phyloP scores from a whole-genome alignment of 106 monocot species.

The Allium fistulosum region DNA sequence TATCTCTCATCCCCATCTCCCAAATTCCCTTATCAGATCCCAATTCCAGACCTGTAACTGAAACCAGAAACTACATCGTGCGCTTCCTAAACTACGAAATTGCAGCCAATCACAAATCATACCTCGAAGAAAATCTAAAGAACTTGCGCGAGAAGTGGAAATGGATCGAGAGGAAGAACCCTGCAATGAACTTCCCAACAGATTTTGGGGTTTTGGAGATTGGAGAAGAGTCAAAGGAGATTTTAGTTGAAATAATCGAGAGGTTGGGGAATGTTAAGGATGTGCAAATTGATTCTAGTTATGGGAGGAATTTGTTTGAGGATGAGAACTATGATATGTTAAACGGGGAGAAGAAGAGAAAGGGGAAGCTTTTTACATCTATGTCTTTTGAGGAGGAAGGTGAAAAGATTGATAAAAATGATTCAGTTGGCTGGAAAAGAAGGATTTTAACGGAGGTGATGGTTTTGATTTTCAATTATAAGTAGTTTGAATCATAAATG shows the following conservation, averaged over 20 bases:
- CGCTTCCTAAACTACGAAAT: slow-evolving; percentile 60
- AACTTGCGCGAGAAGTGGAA: slow-evolving; percentile 30
- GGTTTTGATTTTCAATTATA: no score
- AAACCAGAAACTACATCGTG: slow-evolving; percentile 51
- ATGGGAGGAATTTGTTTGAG: slow-evolving; percentile 51
- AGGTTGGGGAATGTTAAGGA: slow-evolving; percentile 64
- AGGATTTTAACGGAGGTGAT: slow-evolving; percentile 73
- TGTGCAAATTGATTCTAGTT: slow-evolving; percentile 54
- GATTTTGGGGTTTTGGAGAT: slow-evolving; percentile 83
- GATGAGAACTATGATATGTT: slow-evolving; percentile 16
- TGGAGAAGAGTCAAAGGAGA: slow-evolving; percentile 17
- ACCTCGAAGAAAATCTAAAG: slow-evolving; percentile 40
- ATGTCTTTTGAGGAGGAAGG: slow-evolving; percentile 68
- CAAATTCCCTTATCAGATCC: slow-evolving; percentile 6
- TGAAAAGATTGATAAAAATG: slow-evolving; percentile 19
- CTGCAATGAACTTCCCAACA: slow-evolving; percentile 66
- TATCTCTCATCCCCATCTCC: slow-evolving; percentile 27
- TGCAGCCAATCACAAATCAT: slow-evolving; percentile 58
- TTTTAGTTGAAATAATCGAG: slow-evolving; percentile 35
- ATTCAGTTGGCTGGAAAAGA: slow-evolving; percentile 47
- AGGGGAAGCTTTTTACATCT: slow-evolving; percentile 71
- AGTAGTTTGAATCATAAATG: no score
- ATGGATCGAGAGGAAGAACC: slow-evolving; percentile 81
- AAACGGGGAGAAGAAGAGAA: slow-evolving; percentile 28
- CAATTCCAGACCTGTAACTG: neutral